phyloP scores from a whole-genome alignment of 208 protist species.

The Porcisia hertigi region DNA sequence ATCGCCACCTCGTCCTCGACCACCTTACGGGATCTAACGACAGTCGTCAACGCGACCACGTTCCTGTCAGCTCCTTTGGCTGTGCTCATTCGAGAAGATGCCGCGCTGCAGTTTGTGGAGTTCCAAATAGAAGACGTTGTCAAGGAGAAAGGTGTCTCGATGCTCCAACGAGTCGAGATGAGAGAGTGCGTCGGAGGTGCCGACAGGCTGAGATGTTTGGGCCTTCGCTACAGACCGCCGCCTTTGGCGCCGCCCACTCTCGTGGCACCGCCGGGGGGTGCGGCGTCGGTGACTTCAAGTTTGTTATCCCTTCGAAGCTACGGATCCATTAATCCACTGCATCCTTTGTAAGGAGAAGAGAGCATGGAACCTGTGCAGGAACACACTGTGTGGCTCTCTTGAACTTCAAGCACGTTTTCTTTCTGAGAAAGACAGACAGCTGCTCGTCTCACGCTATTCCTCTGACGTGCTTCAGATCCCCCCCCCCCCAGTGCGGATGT shows the following conservation, averaged over 20 bases:
- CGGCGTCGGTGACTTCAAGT: neutral
- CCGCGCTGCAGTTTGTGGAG: constrained; percentile 13
- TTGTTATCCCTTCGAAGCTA: constrained; percentile 21
- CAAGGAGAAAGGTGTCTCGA: constrained; percentile 26
- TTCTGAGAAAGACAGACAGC: neutral
- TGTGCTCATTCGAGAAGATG: constrained; percentile 8
- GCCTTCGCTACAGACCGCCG: constrained; percentile 23
- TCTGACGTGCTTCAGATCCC: neutral
- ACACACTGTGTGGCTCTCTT: neutral
- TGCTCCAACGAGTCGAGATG: constrained; percentile 17
- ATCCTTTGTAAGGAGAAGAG: neutral
- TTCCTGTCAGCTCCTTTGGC: neutral
- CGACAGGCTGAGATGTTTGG: constrained; percentile 9
- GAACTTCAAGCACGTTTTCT: neutral
- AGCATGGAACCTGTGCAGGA: neutral
- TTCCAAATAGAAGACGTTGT: constrained; percentile 30
- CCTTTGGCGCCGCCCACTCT: neutral
- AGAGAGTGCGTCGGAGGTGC: constrained; percentile 13
- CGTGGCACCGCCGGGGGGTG: neutral
- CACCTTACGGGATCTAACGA: neutral
- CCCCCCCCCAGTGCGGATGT: neutral
- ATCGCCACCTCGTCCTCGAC: no score
- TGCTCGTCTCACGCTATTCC: neutral
- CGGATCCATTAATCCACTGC: constrained; percentile 21
- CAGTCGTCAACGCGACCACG: neutral